These are phyloP conservation scores for Viola pubescens DNA, from an alignment of 441 rosid genomes.

Conservation along the genomic window DNA sequence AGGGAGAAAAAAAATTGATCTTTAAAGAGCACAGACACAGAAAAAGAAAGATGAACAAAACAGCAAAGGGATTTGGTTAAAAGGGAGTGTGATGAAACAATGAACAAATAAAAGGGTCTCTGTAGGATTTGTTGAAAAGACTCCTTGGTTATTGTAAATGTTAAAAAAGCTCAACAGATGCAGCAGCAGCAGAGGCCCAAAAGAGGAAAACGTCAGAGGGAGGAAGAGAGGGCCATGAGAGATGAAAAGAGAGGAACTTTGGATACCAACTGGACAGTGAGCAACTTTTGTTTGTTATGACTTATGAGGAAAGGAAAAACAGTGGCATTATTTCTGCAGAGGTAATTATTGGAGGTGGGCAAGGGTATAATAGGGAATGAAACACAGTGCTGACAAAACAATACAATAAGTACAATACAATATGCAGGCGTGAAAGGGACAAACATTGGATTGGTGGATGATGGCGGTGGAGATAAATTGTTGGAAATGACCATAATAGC, in stretches of 20 bases:
- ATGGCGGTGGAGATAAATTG: no score
- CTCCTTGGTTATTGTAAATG: constrained; percentile 1
- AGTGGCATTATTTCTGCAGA: no score
- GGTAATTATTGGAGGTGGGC: no score
- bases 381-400: no score
- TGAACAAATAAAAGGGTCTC: background rate
- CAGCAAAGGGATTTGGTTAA: constrained; percentile 11
- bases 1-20: constrained; percentile 15
- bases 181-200: constrained; percentile 18
- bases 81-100: constrained; percentile 5
- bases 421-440: no score
- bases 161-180: background rate
- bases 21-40: constrained; percentile 7
- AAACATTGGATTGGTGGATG: no score
- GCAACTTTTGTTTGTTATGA: constrained; percentile 9
- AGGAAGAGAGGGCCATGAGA: constrained; percentile 16
- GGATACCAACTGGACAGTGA: constrained; percentile 38
- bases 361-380: no score
- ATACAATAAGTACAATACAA: no score
- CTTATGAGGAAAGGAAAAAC: constrained; percentile 1
- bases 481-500: no score
- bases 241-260: constrained; percentile 18
- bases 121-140: background rate
- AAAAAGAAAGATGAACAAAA: constrained; percentile 22
- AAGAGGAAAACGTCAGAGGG: constrained; percentile 9